Base-by-base conservation (phyloP, 2,329 filamentous ascomycete species). In the Pseudocercospora vitis region DNA sequence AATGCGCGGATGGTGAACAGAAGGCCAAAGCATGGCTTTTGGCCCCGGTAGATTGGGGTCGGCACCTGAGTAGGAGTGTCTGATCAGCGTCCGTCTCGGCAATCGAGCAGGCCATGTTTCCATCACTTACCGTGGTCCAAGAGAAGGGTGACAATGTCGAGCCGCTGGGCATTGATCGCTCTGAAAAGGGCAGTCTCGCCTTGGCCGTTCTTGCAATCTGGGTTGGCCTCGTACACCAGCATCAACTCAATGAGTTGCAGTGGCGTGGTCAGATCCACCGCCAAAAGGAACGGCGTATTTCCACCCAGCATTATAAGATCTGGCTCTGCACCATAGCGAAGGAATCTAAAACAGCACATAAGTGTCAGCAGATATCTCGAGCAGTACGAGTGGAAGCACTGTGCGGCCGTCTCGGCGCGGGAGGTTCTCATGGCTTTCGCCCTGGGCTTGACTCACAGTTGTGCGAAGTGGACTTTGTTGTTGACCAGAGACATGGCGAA, bases 161-260 rank as follows among this genome's bases (percentile, higher is more conserved):
- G 70, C 4, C 84, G 77, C 8, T 76, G 77, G 14, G 73, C 73
- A 45, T 77, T 75, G 48, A 87, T 83, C 3, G 84, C 82, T 58
- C 81, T 78, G 65, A 85, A 85, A 1, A 88, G 74, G 0, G 84
- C 78, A 0, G 82, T 84, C 59, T 83, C 81, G 23, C 85, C 85
- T 54, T 83, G 78, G 18, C 73, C 72, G 65, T 80, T 84, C 74
- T 88, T 81, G 21, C 68, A 65, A 61, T 87, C 81, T 18, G 81
- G 73, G 56, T 85, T 76, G 0, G 79, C 77, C 4, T 81, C 83
- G 58, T 84, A 83, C 7, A 78, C 76, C 3, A 88, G 75, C 56
- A 87, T 72, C 23, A 84, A 70, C 47, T 85, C 81, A 16, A 85
- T 73, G 26, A 86, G 70, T 52, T 74, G 74, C 54, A 74, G 74